phyloP scores from a whole-genome alignment of 331 rosid genomes.

The Quercus lobata region DNA sequence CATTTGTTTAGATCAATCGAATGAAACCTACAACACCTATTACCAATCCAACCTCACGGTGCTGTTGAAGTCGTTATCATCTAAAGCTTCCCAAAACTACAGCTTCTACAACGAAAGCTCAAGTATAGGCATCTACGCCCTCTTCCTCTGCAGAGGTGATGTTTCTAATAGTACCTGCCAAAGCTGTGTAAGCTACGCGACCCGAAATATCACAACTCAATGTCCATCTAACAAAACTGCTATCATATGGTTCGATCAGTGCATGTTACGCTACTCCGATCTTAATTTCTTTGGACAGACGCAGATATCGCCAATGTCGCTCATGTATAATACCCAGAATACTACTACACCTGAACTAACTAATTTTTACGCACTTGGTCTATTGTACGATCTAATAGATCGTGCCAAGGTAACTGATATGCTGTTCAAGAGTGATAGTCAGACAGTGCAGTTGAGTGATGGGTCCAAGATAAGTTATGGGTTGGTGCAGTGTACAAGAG shows the following conservation, averaged over 20 bases:
- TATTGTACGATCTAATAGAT: background rate
- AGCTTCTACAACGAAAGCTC: background rate
- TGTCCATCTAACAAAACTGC: conserved; percentile 22
- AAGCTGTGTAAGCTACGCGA: background rate
- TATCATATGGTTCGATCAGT: conserved; percentile 7
- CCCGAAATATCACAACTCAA: background rate
- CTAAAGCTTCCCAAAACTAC: background rate
- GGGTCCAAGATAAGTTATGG: conserved; percentile 11
- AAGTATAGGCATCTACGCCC: background rate
- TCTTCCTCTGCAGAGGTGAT: background rate
- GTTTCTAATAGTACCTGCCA: background rate
- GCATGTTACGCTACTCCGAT: conserved; percentile 27
- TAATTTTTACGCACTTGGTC: background rate
- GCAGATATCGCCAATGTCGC: background rate
- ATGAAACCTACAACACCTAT: background rate
- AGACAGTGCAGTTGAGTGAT: background rate
- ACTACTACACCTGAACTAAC: background rate
- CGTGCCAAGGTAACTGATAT: background rate
- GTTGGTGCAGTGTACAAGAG: conserved; percentile 30
- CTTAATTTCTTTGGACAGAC: conserved; percentile 8
- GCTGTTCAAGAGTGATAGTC: background rate
- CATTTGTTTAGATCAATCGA: background rate
- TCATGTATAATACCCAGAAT: background rate
- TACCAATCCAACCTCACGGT: background rate
- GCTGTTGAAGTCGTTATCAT: background rate